A percentile compares a stretch with the other conserved stretches of the same genome.
phyloP scores from a whole-genome alignment of 2,329 filamentous ascomycete species.

The Chrysosporium keratinophilum region DNA sequence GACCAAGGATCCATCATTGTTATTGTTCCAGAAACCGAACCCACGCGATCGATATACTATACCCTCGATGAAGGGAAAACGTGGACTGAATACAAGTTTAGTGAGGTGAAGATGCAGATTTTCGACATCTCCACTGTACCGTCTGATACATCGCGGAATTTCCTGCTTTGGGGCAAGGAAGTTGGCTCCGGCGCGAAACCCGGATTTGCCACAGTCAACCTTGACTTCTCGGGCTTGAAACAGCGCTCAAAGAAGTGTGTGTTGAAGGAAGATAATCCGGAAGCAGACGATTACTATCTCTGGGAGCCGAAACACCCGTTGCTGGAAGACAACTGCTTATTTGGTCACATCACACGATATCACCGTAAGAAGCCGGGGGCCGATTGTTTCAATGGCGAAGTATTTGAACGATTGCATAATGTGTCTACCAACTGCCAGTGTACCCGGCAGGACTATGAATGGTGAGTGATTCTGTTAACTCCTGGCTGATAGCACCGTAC shows the following conservation, averaged over 20 bases:
- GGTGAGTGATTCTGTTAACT: conserved; percentile 45
- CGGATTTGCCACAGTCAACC: conserved; percentile 61
- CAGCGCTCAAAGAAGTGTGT: conserved; percentile 56
- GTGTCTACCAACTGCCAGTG: conserved; percentile 70
- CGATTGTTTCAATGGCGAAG: conserved; percentile 71
- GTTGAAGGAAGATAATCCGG: conserved; percentile 50
- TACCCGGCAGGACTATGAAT: conserved; percentile 80
- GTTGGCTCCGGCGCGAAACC: conserved; percentile 33
- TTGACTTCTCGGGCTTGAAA: conserved; percentile 79
- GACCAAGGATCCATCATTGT: conserved; percentile 91
- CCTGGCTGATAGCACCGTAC: background rate
- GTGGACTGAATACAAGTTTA: conserved; percentile 69
- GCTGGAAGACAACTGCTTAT: conserved; percentile 70
- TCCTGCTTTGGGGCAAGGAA: conserved; percentile 72
- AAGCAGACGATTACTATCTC: conserved; percentile 62
- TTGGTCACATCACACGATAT: conserved; percentile 82
- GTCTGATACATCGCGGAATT: conserved; percentile 81
- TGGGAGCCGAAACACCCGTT: conserved; percentile 82
- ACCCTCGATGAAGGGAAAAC: conserved; percentile 68
- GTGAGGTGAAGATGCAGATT: conserved; percentile 59
- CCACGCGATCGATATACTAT: conserved; percentile 62
- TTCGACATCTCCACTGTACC: conserved; percentile 77
- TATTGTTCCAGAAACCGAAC: conserved; percentile 61
- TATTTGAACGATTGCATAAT: conserved; percentile 59
- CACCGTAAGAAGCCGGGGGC: conserved; percentile 74